A percentile compares a stretch with the other conserved stretches of the same genome.
These are phyloP conservation scores for Lichtheimia ramosa DNA, from an alignment of 371 early-diverging fungal species.

Conservation along the genomic window DNA sequence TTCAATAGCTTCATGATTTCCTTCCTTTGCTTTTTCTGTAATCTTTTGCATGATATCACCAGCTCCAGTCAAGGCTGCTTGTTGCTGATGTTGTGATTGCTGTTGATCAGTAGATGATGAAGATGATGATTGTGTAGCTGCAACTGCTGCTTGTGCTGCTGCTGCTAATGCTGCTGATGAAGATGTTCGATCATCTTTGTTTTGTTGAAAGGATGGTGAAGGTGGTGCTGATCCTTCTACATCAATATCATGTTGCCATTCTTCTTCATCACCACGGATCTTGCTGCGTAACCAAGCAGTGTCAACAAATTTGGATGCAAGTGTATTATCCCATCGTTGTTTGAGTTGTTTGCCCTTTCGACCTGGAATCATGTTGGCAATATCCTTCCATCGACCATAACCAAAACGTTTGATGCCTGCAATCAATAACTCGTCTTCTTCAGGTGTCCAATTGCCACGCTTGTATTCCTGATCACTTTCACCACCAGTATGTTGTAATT, in stretches of 20 bases:
- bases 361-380: conserved; percentile 37
- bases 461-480: conserved; percentile 35
- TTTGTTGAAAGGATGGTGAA: conserved; percentile 10
- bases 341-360: conserved; percentile 40
- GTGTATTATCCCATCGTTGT: conserved; percentile 38
- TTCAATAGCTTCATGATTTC: conserved; percentile 44
- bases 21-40: conserved; percentile 42
- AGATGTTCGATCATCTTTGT: conserved; percentile 2
- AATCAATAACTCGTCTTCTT: conserved; percentile 36
- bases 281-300: conserved; percentile 32
- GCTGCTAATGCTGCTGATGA: neutral
- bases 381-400: conserved; percentile 43
- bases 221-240: conserved; percentile 20
- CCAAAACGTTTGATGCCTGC: conserved; percentile 34
- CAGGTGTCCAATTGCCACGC: conserved; percentile 34
- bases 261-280: conserved; percentile 17
- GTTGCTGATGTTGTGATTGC: neutral
- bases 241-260: conserved; percentile 19
- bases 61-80: conserved; percentile 4
- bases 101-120: neutral
- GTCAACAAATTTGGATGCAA: conserved; percentile 35
- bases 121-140: neutral
- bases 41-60: conserved; percentile 41
- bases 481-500: conserved; percentile 26
- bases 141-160: neutral